Conservation (phyloP, 352 stramenopile species). For the Phytophthora melonis region DNA sequence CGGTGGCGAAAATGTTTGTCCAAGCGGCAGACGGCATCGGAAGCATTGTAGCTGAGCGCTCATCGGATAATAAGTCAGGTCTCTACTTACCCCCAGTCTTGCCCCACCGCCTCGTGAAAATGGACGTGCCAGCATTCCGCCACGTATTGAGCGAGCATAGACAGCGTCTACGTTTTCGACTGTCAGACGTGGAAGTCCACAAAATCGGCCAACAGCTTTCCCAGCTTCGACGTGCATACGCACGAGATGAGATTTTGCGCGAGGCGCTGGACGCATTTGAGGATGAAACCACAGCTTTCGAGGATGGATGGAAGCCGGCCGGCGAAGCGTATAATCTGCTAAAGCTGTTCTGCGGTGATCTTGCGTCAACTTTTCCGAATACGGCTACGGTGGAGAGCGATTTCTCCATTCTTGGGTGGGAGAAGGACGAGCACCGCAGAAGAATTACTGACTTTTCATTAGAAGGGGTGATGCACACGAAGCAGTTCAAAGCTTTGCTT, state of each 20-base stretch:
- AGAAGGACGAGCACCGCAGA: slow-evolving; percentile 2
- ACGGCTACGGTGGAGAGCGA: slow-evolving; percentile 12
- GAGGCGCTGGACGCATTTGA: neutral
- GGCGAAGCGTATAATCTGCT: neutral
- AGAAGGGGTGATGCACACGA: neutral
- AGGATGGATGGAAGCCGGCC: neutral
- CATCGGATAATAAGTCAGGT: too few species aligned
- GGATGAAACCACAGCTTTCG: neutral
- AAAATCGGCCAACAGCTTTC: too few species aligned
- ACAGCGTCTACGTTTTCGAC: too few species aligned
- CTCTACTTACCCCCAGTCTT: too few species aligned
- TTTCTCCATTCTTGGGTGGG: slow-evolving; percentile 1
- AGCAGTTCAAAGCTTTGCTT: neutral
- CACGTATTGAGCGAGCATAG: too few species aligned
- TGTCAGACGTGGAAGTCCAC: too few species aligned
- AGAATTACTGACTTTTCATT: slow-evolving; percentile 7
- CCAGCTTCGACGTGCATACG: neutral
- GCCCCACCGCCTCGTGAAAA: too few species aligned
- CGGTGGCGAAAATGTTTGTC: too few species aligned
- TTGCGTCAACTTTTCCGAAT: slow-evolving; percentile 1
- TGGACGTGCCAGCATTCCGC: too few species aligned
- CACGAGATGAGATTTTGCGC: neutral
- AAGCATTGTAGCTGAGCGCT: too few species aligned
- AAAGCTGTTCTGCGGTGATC: slow-evolving; percentile 4
- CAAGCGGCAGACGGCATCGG: too few species aligned